These are phyloP conservation scores for Prunus yedoensis DNA, from an alignment of 331 rosid genomes.

Conservation along the genomic window DNA sequence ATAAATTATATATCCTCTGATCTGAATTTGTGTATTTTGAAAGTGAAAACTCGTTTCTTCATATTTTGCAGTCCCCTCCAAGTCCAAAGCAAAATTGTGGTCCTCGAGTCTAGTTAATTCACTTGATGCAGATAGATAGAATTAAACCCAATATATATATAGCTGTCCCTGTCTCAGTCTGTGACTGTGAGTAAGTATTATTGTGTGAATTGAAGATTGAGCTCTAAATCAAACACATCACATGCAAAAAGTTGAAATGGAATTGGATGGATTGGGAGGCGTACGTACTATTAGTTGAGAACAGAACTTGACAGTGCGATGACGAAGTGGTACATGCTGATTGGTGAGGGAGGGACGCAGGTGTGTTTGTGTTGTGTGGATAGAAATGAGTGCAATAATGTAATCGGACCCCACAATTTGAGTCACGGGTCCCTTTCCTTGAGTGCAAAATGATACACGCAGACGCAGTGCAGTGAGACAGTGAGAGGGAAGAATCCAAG, in stretches of 20 bases:
- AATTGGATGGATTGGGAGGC: neutral
- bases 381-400: too few species aligned
- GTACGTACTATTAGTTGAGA: neutral
- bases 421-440: neutral
- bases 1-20: too few species aligned
- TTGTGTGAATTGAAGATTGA: neutral
- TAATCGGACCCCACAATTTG: neutral
- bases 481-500: neutral
- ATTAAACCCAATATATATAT: too few species aligned
- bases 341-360: neutral
- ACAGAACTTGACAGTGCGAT: too few species aligned
- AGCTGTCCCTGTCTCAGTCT: too few species aligned
- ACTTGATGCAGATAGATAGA: too few species aligned
- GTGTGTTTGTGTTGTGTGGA: too few species aligned
- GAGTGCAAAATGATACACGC: too few species aligned
- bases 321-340: neutral
- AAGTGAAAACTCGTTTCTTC: neutral
- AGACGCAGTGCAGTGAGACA: neutral
- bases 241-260: conserved; percentile 2
- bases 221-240: neutral
- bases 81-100: neutral
- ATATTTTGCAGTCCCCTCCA: neutral
- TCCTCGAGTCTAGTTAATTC: too few species aligned
- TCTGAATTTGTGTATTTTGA: neutral
- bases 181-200: neutral